Conservation (phyloP, 495 filamentous ascomycete species). For the Aspergillus wentii region DNA sequence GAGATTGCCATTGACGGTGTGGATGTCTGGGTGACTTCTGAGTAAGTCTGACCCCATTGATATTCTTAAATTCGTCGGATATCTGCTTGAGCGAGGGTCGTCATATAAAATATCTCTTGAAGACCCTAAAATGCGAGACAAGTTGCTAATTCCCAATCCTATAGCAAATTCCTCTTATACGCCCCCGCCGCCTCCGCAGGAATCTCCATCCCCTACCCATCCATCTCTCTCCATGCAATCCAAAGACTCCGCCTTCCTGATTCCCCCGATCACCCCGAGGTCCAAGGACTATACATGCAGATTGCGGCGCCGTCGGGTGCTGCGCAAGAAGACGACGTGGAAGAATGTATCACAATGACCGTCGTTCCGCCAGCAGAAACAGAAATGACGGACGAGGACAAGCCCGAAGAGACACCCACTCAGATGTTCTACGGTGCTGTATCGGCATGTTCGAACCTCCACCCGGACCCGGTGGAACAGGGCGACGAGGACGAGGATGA, state of each 20-base stretch:
- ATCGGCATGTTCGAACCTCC: conserved; percentile 80
- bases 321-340: conserved; percentile 56
- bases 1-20: conserved; percentile 46
- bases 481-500: conserved; percentile 41
- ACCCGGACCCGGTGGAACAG: conserved; percentile 66
- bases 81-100: too few species aligned
- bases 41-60: conserved; percentile 50
- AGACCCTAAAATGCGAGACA: too few species aligned
- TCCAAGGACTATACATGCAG: conserved; percentile 74
- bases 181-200: conserved; percentile 55
- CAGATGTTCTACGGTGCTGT: conserved; percentile 71
- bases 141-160: too few species aligned
- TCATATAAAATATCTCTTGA: too few species aligned
- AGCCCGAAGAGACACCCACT: conserved; percentile 31
- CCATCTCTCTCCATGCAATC: conserved; percentile 84
- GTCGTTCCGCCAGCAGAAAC: conserved; percentile 50
- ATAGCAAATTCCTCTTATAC: conserved; percentile 70
- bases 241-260: conserved; percentile 51
- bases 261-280: conserved; percentile 28
- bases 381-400: conserved; percentile 12
- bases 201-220: conserved; percentile 78
- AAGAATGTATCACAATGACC: conserved; percentile 67
- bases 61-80: too few species aligned
- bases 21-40: conserved; percentile 73
- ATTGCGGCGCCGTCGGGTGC: conserved; percentile 55